Conservation (phyloP, 2,329 filamentous ascomycete species). For the Aurifilum marmelostoma region DNA sequence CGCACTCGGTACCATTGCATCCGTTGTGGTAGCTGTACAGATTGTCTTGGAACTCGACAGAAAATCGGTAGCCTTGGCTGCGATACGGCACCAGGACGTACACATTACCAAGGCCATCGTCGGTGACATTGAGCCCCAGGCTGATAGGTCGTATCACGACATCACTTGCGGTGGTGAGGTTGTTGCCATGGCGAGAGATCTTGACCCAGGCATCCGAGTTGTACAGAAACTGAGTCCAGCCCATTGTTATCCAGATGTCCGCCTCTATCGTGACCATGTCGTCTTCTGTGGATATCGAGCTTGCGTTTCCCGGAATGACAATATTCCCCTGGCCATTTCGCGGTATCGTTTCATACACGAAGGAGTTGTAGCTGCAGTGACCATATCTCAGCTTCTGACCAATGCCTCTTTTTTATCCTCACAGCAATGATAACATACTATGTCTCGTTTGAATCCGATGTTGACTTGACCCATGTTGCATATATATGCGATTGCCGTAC, state of each 20-base stretch:
- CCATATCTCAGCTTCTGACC: background rate
- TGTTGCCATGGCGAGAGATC: slow-evolving; percentile 31
- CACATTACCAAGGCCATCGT: slow-evolving; percentile 31
- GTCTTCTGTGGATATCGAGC: slow-evolving; percentile 30
- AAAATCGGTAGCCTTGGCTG: slow-evolving; percentile 36
- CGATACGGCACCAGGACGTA: slow-evolving; percentile 36
- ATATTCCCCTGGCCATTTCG: slow-evolving; percentile 42
- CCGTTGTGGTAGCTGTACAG: slow-evolving; percentile 35
- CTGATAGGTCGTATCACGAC: slow-evolving; percentile 37
- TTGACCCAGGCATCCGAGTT: slow-evolving; percentile 34
- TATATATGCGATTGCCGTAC: slow-evolving; percentile 31
- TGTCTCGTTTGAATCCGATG: slow-evolving; percentile 14
- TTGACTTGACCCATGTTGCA: slow-evolving; percentile 25
- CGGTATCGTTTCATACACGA: slow-evolving; percentile 43
- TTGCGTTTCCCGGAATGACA: slow-evolving; percentile 32
- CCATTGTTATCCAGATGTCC: slow-evolving; percentile 39
- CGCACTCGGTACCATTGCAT: slow-evolving; percentile 8
- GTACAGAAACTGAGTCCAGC: slow-evolving; percentile 41
- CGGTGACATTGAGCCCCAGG: slow-evolving; percentile 32
- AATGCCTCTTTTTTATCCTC: background rate
- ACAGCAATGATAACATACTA: slow-evolving; percentile 15
- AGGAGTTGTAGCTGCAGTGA: slow-evolving; percentile 32
- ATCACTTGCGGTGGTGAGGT: slow-evolving; percentile 31
- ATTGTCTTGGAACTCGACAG: slow-evolving; percentile 39
- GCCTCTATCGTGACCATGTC: slow-evolving; percentile 40